phyloP scores from a whole-genome alignment of 2,329 filamentous ascomycete genomes.

The Colletotrichum gloeosporioides region DNA sequence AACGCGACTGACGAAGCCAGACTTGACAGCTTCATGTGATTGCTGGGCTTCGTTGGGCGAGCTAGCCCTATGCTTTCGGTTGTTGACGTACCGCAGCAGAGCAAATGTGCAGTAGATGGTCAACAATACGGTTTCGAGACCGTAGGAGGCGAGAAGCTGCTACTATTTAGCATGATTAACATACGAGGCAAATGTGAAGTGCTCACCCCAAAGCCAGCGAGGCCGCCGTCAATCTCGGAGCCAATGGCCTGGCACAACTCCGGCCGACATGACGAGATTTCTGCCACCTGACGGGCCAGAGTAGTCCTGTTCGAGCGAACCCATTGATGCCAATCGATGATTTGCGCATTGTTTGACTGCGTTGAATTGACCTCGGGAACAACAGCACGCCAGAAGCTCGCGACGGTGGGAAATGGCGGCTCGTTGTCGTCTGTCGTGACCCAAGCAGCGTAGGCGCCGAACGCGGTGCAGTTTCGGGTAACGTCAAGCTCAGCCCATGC shows the following conservation, averaged over 20 bases:
- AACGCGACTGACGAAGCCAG: neutral
- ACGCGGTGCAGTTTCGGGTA: neutral
- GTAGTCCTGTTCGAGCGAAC: neutral
- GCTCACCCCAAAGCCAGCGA: neutral
- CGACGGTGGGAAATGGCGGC: slow-evolving; percentile 1
- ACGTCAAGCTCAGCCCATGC: neutral
- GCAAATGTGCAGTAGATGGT: slow-evolving; percentile 5
- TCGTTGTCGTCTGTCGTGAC: neutral
- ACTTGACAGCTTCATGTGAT: neutral
- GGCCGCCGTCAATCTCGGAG: neutral
- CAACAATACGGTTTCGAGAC: neutral
- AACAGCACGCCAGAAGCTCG: slow-evolving; percentile 6
- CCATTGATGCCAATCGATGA: slow-evolving; percentile 19
- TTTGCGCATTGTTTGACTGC: neutral
- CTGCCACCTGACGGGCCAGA: neutral
- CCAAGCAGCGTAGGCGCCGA: slow-evolving; percentile 12
- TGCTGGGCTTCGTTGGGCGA: neutral
- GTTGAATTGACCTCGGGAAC: neutral
- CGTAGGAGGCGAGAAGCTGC: neutral
- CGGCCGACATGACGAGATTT: neutral
- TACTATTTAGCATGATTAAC: neutral
- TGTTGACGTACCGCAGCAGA: neutral
- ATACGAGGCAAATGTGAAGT: neutral
- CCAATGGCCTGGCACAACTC: slow-evolving; percentile 2
- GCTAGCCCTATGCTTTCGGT: neutral